Base-by-base conservation (phyloP, 1,284 basidiomycete genomes). In the Amylostereum areolatum region DNA sequence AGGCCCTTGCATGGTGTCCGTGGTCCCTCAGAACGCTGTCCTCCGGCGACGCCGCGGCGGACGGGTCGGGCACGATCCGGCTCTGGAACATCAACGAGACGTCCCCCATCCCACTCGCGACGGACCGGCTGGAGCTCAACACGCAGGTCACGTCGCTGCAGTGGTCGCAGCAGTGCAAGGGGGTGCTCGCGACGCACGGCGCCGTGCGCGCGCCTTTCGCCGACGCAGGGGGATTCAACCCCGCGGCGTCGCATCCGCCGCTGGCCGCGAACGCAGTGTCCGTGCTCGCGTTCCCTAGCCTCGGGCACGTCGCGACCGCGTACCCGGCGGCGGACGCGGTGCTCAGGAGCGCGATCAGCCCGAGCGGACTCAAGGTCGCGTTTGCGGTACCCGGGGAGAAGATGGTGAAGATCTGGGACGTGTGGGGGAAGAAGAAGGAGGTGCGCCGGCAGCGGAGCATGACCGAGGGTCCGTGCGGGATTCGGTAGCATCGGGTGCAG, bases 1-100 rank as follows among this genome's bases (percentile, higher is more conserved):
- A 92, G 89, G 92, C 92, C 1, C 69, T 97, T 33, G 82, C 89
- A 0, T 98, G 94, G 91, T 92, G 87, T 62, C 92, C 93, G 0
- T 96, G 92, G 92, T 84, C 91, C 58, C 72, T 80, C 1, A 88
- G 85, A 56, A 70, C 94, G 4, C 77, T 97, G 25, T 92, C 92
- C 1, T 87, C 89, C 0, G 95, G 92, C 4, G 92, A 93, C 51
- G 78, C 80, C 0, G 78, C 78, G 5, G 73, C 75, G 6, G 83
- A 86, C 30, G 50, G 56, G 18, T 55, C 61, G 52, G 88, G 91
- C 37, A 81, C 80, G n/a, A 82, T 95, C 55, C 86, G 89, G 45
- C 75, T 92, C 37, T 94, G 91, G 85, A 76, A 75, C 50, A 61
- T 80, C 50, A 74, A 75, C 47, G 65, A 71, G 25, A 70, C 75